Evolutionary conservation across 2,329 filamentous ascomycete species (phyloP).

Genomic region (Sporothrix variecibatus): DNA sequence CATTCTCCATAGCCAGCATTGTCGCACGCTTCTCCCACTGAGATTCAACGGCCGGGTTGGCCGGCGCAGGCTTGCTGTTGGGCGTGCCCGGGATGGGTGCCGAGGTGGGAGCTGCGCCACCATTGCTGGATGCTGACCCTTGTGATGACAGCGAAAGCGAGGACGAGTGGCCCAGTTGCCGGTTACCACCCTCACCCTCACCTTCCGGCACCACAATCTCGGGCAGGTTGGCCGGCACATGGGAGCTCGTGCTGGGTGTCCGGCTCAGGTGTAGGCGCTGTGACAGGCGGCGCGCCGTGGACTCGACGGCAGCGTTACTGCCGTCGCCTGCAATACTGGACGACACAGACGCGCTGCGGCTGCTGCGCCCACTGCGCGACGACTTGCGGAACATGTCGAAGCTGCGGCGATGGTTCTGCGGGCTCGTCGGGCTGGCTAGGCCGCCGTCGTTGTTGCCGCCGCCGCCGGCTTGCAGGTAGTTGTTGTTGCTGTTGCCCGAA

Average conservation of each 20-base stretch:
- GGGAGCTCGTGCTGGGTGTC: constrained; percentile 63
- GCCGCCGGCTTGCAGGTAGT: constrained; percentile 33
- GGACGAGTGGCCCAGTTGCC: constrained; percentile 4
- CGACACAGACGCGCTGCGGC: constrained; percentile 52
- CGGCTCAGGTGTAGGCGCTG: constrained; percentile 69
- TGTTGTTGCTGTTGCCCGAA: constrained; percentile 25
- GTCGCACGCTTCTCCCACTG: constrained; percentile 94
- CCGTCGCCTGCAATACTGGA: constrained; percentile 41
- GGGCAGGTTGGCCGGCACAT: constrained; percentile 78
- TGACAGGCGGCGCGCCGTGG: constrained; percentile 55
- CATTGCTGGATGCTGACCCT: not conserved
- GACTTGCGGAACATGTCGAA: constrained; percentile 39
- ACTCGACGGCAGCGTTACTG: constrained; percentile 28
- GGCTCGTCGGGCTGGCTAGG: constrained; percentile 32
- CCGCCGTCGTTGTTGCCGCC: constrained; percentile 33
- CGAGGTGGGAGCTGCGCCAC: not conserved
- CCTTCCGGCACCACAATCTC: constrained; percentile 60
- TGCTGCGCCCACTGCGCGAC: constrained; percentile 33
- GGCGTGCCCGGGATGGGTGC: not conserved
- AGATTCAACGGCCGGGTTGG: constrained; percentile 52
- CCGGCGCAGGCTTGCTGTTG: constrained; percentile 27
- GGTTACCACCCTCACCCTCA: constrained; percentile 39
- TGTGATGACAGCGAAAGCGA: constrained; percentile 4
- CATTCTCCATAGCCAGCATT: constrained; percentile 71
- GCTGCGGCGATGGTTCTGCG: constrained; percentile 33